phyloP scores from a whole-genome alignment of 2,329 filamentous ascomycete genomes.

The Fusarium brachygibbosum region DNA sequence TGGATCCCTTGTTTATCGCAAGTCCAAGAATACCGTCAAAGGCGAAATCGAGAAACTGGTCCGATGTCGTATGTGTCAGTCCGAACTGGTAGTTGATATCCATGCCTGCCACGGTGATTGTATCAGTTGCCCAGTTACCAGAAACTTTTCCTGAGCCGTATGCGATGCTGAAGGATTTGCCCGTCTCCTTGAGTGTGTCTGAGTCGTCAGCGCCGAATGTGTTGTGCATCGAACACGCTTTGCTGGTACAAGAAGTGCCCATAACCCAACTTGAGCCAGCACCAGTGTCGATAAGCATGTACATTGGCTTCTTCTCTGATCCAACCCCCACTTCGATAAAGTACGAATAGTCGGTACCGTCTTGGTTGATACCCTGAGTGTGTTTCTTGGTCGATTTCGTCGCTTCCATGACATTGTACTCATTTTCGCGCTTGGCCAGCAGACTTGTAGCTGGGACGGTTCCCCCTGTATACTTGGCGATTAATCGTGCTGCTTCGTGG shows the following conservation, averaged over 20 bases:
- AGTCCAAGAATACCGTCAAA: constrained; percentile 91
- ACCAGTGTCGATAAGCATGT: constrained; percentile 76
- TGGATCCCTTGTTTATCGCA: constrained; percentile 71
- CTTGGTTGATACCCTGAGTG: constrained; percentile 70
- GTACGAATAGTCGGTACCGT: constrained; percentile 76
- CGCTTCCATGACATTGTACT: constrained; percentile 63
- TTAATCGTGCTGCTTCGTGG: constrained; percentile 56
- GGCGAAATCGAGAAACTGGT: constrained; percentile 81
- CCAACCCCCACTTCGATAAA: constrained; percentile 71
- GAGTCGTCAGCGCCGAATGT: constrained; percentile 78
- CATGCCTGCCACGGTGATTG: constrained; percentile 74
- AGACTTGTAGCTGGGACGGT: constrained; percentile 22
- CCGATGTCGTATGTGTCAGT: constrained; percentile 76
- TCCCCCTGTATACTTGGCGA: constrained; percentile 56
- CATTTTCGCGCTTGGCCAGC: constrained; percentile 58
- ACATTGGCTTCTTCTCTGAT: constrained; percentile 65
- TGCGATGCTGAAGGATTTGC: constrained; percentile 71
- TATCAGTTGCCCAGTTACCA: constrained; percentile 76
- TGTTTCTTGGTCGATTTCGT: constrained; percentile 60
- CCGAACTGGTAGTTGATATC: constrained; percentile 77
- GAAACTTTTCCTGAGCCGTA: constrained; percentile 84
- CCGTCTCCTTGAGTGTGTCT: constrained; percentile 67
- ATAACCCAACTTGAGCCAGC: constrained; percentile 87
- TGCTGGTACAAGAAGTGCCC: constrained; percentile 74
- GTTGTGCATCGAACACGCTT: constrained; percentile 77